Conservation (phyloP, 2,329 filamentous ascomycete genomes). For the Stagonosporopsis chrysanthemi region DNA sequence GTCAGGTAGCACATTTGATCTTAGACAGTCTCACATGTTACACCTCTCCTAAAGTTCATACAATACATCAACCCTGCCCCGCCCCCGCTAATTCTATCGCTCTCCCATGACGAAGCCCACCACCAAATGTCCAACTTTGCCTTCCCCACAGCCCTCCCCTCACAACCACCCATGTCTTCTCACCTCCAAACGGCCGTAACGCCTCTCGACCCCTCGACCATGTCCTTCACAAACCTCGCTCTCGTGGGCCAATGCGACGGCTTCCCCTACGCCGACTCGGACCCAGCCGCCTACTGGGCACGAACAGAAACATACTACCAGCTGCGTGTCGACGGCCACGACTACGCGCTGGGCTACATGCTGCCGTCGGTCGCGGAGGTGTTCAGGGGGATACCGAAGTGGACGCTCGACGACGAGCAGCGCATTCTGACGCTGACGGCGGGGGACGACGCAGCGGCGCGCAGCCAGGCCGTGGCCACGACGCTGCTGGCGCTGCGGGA, state of each 20-base stretch:
- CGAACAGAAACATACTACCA: slow-evolving; percentile 64
- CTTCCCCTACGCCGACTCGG: slow-evolving; percentile 76
- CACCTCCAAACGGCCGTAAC: slow-evolving; percentile 2
- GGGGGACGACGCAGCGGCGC: slow-evolving; percentile 65
- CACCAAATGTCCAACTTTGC: slow-evolving; percentile 1
- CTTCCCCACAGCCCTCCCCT: background rate
- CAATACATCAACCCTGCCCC: slow-evolving; percentile 18
- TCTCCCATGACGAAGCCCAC: slow-evolving; percentile 20
- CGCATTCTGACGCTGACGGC: slow-evolving; percentile 71
- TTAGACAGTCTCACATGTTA: background rate
- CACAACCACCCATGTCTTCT: slow-evolving; percentile 2
- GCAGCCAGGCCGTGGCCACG: slow-evolving; percentile 64
- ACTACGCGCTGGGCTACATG: slow-evolving; percentile 67
- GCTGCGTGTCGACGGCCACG: slow-evolving; percentile 72
- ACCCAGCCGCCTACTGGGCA: slow-evolving; percentile 63
- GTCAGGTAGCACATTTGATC: background rate
- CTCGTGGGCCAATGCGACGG: slow-evolving; percentile 69
- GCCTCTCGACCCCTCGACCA: slow-evolving; percentile 17
- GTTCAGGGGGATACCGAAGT: slow-evolving; percentile 63
- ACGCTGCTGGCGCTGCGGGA: slow-evolving; percentile 73
- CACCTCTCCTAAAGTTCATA: background rate
- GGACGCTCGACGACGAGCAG: slow-evolving; percentile 66
- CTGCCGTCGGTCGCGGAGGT: slow-evolving; percentile 67
- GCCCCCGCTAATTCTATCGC: slow-evolving; percentile 32
- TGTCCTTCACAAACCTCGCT: slow-evolving; percentile 60